Percentiles rank a stretch among this genome's conserved stretches.
Evolutionary conservation across 2,329 filamentous ascomycete species (phyloP).

Genomic region (Pseudogymnoascus sp.): DNA sequence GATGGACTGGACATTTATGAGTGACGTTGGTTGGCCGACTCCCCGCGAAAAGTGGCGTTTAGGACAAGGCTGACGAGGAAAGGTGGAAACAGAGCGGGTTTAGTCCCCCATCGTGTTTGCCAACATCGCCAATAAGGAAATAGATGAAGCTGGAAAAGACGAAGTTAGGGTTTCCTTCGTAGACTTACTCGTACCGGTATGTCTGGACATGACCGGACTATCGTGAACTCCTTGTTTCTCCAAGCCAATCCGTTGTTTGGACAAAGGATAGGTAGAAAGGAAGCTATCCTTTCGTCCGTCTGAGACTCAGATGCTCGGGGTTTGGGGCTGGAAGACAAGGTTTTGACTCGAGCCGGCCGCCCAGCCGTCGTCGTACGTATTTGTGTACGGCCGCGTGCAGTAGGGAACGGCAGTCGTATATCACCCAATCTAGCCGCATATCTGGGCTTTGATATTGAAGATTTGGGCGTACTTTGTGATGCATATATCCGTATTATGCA

Average conservation of each 20-base stretch:
- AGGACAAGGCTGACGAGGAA: conserved; percentile 2
- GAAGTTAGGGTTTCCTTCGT: neutral
- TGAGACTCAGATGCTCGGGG: neutral
- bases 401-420: neutral
- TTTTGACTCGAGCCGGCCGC: neutral
- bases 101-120: neutral
- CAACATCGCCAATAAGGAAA: neutral
- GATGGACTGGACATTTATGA: neutral
- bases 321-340: neutral
- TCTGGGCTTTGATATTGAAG: neutral
- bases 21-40: conserved; percentile 6
- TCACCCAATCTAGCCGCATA: neutral
- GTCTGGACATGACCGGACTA: neutral
- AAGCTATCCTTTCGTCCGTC: neutral
- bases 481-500: neutral
- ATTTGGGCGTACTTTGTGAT: neutral
- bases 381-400: neutral
- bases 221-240: neutral
- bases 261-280: neutral
- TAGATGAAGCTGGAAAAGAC: neutral
- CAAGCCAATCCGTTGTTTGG: neutral
- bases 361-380: neutral
- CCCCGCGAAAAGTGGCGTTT: conserved; percentile 5
- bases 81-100: conserved; percentile 2
- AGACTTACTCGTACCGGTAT: neutral